Evolutionary conservation across 495 filamentous ascomycete species (phyloP).

Genomic region (Lepraria neglecta): DNA sequence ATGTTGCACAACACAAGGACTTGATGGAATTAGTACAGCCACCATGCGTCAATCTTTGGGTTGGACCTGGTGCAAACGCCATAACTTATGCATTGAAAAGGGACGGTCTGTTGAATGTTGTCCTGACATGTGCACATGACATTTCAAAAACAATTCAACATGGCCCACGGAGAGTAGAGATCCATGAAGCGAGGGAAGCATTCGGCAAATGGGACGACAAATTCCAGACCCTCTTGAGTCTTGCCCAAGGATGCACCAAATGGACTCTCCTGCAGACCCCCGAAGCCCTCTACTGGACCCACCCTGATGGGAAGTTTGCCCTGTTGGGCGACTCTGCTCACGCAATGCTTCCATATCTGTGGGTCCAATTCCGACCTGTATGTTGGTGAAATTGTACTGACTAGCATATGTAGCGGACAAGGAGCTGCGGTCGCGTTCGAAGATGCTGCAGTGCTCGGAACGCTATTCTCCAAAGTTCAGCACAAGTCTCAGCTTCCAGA

Average conservation of each 20-base stretch:
- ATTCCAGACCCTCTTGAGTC: not conserved
- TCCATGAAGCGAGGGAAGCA: not conserved
- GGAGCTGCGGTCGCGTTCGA: not conserved
- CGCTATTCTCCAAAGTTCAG: not conserved
- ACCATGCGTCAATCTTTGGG: not conserved
- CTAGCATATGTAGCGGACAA: not conserved
- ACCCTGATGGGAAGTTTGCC: not conserved
- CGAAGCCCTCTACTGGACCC: not conserved
- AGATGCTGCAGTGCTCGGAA: not conserved
- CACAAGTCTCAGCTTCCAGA: not conserved
- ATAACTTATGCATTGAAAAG: not conserved
- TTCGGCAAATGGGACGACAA: not conserved
- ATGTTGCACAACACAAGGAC: not conserved
- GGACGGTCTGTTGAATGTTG: not conserved
- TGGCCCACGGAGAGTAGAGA: not conserved
- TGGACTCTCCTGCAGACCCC: not conserved
- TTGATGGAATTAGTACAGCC: not conserved
- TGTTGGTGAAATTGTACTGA: not conserved
- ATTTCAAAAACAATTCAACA: too few species aligned
- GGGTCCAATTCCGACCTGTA: not conserved
- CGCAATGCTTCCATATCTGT: slow-evolving; percentile 3
- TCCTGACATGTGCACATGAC: not conserved
- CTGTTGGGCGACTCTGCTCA: slow-evolving; percentile 5
- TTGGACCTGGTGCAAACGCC: not conserved
- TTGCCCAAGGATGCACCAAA: not conserved